Evolutionary conservation across 1,284 basidiomycete species (phyloP), one percentile per base, ranked within the genome.

Genomic region (Schizophyllum commune): DNA sequence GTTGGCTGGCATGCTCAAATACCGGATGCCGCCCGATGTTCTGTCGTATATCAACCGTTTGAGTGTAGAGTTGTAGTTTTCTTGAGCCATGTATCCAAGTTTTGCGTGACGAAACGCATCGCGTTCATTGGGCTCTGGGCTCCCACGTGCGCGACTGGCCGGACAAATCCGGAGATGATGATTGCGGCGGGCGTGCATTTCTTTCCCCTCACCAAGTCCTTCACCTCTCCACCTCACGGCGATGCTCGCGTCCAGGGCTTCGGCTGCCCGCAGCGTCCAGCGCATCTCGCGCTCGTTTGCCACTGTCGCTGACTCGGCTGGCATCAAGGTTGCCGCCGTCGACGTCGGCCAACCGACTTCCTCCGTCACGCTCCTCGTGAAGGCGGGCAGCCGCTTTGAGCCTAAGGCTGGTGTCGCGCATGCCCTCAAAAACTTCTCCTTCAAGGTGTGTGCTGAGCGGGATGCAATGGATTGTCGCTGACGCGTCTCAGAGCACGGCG

Each of bases 361-460:
- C 53, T 84, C 90, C 66, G 85, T 98, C 70, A 94, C 93, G 58
- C 81, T 98, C 70, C 84, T 96, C 68, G 85, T 96, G 76, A 96
- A 94, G 75, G 95, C 92, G 62, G 95, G 95, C 61, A 88, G 87
- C 70, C 81, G 95, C 69, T 95, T 87, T 73, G 90, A 98, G 80
- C 76, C 85, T 64, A 88, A 88, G 70, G 85, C 91, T 57, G 95
- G 95, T 71, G 84, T 93, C 65, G 93, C 95, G 8, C 91, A 96
- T 79, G 88, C 88, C 65, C 83, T 97, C 75, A 96, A 96, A 84
- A 94, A 93, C 84, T 96, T 94, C 82, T 88, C 94, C 63, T 97
- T 95, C 87, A 97, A 96, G 90, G 95, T 96, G 67, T 57, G 77
- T 68, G 60, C 32, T 57, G 58, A 17, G 21, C 7, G 5, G 59